These are phyloP conservation scores for Bathelium albidoporum DNA, from an alignment of 495 filamentous ascomycete species.

Conservation along the genomic window DNA sequence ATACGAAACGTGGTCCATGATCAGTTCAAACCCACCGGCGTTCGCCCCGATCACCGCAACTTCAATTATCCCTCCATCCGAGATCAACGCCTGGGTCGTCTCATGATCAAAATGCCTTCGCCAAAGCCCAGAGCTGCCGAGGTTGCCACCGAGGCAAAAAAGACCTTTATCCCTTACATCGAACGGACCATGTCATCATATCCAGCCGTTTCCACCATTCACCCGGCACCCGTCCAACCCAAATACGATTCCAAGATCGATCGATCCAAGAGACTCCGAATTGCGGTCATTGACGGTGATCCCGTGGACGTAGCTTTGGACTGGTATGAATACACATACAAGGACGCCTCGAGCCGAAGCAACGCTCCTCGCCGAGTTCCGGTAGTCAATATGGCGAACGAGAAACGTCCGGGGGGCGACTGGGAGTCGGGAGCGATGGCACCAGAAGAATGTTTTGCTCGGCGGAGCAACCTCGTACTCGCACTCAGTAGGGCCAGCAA, in stretches of 20 bases:
- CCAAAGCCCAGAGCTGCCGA: constrained; percentile 57
- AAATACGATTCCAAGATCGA: constrained; percentile 25
- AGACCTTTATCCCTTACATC: constrained; percentile 50
- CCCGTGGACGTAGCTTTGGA: constrained; percentile 58
- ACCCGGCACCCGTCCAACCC: constrained; percentile 10
- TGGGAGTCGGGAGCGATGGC: constrained; percentile 65
- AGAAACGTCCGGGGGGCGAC: constrained; percentile 62
- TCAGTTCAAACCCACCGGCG: not conserved
- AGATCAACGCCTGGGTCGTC: not conserved
- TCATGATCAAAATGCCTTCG: constrained; percentile 40
- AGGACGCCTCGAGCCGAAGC: constrained; percentile 9
- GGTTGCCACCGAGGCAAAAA: constrained; percentile 59
- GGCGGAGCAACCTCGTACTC: constrained; percentile 59
- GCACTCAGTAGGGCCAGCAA: constrained; percentile 46
- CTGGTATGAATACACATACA: constrained; percentile 37
- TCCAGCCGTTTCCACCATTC: constrained; percentile 40
- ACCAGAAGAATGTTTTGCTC: constrained; percentile 61
- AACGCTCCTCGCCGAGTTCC: constrained; percentile 39
- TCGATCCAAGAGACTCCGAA: constrained; percentile 28
- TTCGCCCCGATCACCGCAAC: not conserved
- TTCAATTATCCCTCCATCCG: not conserved
- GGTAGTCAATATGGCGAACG: constrained; percentile 65
- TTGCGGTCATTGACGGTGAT: constrained; percentile 51
- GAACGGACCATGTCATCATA: constrained; percentile 39
- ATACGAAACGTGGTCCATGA: not conserved